Evolutionary conservation across 345 rosid genomes (phyloP).

Genomic region (Excoecaria cochinchinensis): DNA sequence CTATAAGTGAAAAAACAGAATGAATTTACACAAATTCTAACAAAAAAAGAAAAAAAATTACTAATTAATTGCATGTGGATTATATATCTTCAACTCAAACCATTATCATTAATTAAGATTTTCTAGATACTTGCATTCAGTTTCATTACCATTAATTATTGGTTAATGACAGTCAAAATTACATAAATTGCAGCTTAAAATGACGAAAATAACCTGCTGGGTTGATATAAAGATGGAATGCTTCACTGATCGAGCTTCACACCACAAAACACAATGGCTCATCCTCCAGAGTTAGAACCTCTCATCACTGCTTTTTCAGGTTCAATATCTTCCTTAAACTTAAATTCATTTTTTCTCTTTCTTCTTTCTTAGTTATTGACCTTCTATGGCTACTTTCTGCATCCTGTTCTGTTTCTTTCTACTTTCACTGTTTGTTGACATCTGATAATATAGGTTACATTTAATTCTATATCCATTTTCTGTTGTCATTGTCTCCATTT

Average conservation of each 20-base stretch:
- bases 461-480: too few species aligned
- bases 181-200: slow-evolving; percentile 4
- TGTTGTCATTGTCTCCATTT: not conserved
- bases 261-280: slow-evolving; percentile 45
- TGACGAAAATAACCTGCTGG: slow-evolving; percentile 44
- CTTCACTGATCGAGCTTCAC: not conserved
- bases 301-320: slow-evolving; percentile 73
- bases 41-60: too few species aligned
- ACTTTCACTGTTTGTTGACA: not conserved
- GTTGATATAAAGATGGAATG: slow-evolving; percentile 26
- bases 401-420: not conserved
- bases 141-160: not conserved
- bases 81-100: too few species aligned
- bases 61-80: too few species aligned
- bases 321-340: slow-evolving; percentile 2
- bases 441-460: not conserved
- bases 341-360: not conserved
- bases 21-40: too few species aligned
- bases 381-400: not conserved
- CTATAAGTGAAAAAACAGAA: too few species aligned
- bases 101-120: too few species aligned
- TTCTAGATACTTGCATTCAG: not conserved
- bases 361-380: not conserved
- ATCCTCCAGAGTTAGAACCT: slow-evolving; percentile 42
- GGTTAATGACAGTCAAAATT: not conserved